These are phyloP conservation scores for Marasmius fiardii DNA, from an alignment of 1,284 basidiomycete species.

Conservation along the genomic window DNA sequence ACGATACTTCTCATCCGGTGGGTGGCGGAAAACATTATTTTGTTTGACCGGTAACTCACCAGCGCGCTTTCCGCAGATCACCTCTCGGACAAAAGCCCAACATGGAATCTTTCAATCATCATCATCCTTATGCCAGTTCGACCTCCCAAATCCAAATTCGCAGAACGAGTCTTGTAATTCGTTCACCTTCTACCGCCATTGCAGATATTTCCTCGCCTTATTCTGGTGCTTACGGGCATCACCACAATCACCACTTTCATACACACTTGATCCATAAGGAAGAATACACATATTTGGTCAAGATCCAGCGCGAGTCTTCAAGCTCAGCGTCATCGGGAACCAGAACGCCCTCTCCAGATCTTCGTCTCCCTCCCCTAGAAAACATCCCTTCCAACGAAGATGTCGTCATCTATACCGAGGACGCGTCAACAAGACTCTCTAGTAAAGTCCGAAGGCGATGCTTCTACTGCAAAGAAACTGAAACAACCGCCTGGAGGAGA, in stretches of 20 bases:
- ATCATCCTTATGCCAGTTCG: background rate
- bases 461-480: background rate
- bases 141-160: background rate
- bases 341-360: background rate
- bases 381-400: background rate
- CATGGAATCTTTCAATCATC: background rate
- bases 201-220: background rate
- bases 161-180: background rate
- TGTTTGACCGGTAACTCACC: too few relatives aligned
- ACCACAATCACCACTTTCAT: background rate
- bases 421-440: background rate
- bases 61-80: background rate
- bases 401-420: background rate
- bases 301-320: background rate
- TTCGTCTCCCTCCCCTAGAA: background rate
- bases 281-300: background rate
- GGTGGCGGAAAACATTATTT: too few relatives aligned
- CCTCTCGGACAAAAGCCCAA: background rate
- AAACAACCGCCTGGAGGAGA: background rate
- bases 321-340: background rate
- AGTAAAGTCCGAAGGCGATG: background rate
- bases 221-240: background rate
- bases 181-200: background rate
- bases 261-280: background rate
- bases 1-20: too few relatives aligned